A percentile compares a stretch with the other conserved stretches of the same genome.
phyloP scores from a whole-genome alignment of 1,284 basidiomycete species.

The Peniophora sp. region DNA sequence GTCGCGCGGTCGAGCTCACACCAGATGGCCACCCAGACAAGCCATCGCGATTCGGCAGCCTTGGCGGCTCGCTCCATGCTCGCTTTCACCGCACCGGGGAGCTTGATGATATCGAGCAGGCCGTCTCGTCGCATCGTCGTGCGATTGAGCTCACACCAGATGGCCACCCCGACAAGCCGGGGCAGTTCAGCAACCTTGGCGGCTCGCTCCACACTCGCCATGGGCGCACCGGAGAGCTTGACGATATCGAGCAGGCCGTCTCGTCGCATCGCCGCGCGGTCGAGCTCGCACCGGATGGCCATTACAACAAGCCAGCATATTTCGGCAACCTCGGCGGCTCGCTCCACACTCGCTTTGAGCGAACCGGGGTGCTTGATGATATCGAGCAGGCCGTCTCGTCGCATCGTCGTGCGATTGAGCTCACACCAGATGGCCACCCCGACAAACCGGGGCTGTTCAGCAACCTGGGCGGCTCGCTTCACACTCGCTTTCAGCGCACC shows the following conservation, averaged over 20 bases:
- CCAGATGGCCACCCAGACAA: neutral
- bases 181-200: conserved; percentile 17
- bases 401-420: neutral
- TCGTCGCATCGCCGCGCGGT: neutral
- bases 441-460: neutral
- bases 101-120: neutral
- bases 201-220: conserved; percentile 18
- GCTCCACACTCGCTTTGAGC: neutral
- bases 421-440: neutral
- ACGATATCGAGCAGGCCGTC: conserved; percentile 19
- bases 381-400: neutral
- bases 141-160: conserved; percentile 1
- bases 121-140: neutral
- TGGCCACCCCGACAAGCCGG: conserved; percentile 2
- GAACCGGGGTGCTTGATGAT: neutral
- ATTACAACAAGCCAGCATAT: neutral
- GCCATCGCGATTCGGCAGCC: neutral
- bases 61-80: neutral
- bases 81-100: neutral
- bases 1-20: neutral
- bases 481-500: neutral
- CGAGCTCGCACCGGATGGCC: neutral
- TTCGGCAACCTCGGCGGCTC: neutral
- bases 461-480: neutral
- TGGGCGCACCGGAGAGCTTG: conserved; percentile 8